Percentiles rank a stretch among this genome's conserved stretches.
Conservation (phyloP, 2,329 filamentous ascomycete genomes). For the Trichoderma lentiforme region DNA sequence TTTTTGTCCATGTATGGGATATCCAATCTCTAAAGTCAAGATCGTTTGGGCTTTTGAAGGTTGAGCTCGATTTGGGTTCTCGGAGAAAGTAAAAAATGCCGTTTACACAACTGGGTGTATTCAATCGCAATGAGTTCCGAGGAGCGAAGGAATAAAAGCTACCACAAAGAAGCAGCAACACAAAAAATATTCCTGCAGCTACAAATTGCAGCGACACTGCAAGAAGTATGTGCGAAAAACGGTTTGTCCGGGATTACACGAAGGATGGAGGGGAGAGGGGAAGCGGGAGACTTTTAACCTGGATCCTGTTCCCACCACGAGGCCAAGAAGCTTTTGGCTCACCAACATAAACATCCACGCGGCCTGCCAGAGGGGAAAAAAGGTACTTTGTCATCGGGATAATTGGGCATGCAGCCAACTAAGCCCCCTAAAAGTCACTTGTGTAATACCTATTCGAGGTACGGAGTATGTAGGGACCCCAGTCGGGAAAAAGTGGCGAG, state of each 20-base stretch:
- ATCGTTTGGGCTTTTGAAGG: background rate
- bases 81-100: background rate
- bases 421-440: background rate
- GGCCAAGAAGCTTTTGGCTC: background rate
- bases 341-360: background rate
- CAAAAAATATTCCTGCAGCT: background rate
- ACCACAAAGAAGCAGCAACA: background rate
- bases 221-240: background rate
- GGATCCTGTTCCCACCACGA: background rate
- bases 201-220: background rate
- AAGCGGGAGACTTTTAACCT: background rate
- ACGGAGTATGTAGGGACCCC: background rate
- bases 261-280: background rate
- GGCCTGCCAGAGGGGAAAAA: background rate
- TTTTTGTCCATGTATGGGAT: background rate
- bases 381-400: background rate
- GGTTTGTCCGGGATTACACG: background rate
- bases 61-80: background rate
- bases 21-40: background rate
- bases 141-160: background rate
- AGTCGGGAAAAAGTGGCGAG: conserved; percentile 7
- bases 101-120: background rate
- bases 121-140: background rate
- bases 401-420: background rate
- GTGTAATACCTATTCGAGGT: background rate